Evolutionary conservation across 345 rosid genomes (phyloP), one percentile per base, ranked within the genome.

Genomic region (Brassica juncea): DNA sequence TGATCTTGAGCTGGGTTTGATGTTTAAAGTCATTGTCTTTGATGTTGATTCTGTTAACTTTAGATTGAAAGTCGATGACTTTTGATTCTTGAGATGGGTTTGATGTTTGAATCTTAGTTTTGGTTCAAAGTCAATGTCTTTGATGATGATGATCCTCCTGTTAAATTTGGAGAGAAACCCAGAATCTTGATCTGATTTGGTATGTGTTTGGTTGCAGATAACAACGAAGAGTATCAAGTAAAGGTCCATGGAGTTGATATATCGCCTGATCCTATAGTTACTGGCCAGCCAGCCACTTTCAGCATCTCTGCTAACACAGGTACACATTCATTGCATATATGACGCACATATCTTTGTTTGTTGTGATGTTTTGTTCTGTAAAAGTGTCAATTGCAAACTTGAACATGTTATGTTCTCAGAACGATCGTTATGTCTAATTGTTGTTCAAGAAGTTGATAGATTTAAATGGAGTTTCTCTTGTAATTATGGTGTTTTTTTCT

Each of bases 211-310:
- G 37, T 74, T 83, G 82, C 76, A 92, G 97, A 87, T 74, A 86
- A 74, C 76, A 89, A 86, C 74, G 77, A 79, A 72, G 83, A 88
- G 30, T 90, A 88, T 83, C 82, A 68, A 78, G 97, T 92, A 1
- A 84, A 86, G 74, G 92, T 90, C 6, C 37, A 72, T n/a, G 89
- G 89, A 77, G 90, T 92, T 62, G 89, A 87, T 71, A 92, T 92
- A 68, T 74, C 87, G 0, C 97, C 97, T 23, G 11, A 87, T 77
- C 97, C 94, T 16, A 80, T 92, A 8, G 81, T 77, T 12, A 74
- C 90, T 77, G 93, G 93, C 76, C 39, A 55, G 37, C 74, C 84
- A 30, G 86, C 97, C n/a, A 92, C 89, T 70, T 90, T 92, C 88
- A 88, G 84, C 72, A 87, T 92, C 76, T 73, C 89, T 69, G 93